Evolutionary conservation across 2,329 filamentous ascomycete genomes (phyloP).

Genomic region (Xylariaceae sp.): DNA sequence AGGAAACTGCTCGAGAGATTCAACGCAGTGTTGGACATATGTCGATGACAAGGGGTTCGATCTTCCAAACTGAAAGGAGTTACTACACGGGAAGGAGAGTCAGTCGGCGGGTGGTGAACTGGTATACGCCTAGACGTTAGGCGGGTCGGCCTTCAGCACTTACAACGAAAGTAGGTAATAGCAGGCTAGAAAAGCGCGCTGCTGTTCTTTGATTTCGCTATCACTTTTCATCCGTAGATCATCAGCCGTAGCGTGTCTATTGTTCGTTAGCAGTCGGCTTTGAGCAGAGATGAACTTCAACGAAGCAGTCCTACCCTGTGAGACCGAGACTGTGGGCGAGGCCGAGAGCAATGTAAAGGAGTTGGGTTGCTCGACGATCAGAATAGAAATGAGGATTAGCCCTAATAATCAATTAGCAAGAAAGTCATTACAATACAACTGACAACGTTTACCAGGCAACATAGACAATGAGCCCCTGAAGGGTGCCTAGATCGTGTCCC

Average conservation of each 20-base stretch:
- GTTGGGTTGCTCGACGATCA: conserved; percentile 34
- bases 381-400: conserved; percentile 33
- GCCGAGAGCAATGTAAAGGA: conserved; percentile 39
- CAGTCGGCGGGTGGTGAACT: neutral
- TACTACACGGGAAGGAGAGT: conserved; percentile 20
- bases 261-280: conserved; percentile 11
- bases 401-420: conserved; percentile 25
- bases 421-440: too few species aligned
- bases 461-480: conserved; percentile 43
- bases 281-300: conserved; percentile 11
- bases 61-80: conserved; percentile 36
- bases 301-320: conserved; percentile 22
- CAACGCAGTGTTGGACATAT: conserved; percentile 34
- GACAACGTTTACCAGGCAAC: conserved; percentile 41
- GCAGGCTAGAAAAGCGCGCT: conserved; percentile 36
- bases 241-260: conserved; percentile 14
- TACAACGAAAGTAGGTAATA: conserved; percentile 39
- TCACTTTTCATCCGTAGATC: conserved; percentile 19
- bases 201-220: conserved; percentile 34
- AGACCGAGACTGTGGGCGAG: conserved; percentile 40
- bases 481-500: conserved; percentile 38
- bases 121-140: neutral
- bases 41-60: conserved; percentile 30
- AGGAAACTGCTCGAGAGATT: conserved; percentile 27
- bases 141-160: conserved; percentile 9